These are phyloP conservation scores for Zymoseptoria passerinii DNA, from an alignment of 2,329 filamentous ascomycete species.

Conservation along the genomic window DNA sequence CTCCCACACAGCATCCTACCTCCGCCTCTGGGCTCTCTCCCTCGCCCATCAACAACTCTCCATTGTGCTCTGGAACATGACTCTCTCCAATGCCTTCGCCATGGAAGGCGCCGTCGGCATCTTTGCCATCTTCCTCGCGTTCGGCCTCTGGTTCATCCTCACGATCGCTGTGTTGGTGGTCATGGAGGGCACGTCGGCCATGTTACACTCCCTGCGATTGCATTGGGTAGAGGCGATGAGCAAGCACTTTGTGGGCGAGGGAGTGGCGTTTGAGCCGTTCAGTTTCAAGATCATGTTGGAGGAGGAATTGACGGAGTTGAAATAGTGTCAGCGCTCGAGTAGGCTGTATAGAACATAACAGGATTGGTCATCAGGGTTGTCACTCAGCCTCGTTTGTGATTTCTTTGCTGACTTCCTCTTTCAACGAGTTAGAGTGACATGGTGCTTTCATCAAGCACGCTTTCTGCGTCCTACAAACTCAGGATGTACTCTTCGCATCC, in stretches of 20 bases:
- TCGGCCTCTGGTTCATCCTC: slow-evolving; percentile 84
- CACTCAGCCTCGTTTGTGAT: too few species aligned
- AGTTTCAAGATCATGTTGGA: slow-evolving; percentile 78
- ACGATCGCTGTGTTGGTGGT: slow-evolving; percentile 73
- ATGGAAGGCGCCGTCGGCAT: slow-evolving; percentile 56
- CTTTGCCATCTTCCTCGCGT: slow-evolving; percentile 71
- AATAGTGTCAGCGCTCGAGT: slow-evolving; percentile 15
- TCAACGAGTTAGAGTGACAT: too few species aligned
- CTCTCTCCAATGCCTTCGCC: slow-evolving; percentile 66
- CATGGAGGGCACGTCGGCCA: slow-evolving; percentile 94
- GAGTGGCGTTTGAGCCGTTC: slow-evolving; percentile 74
- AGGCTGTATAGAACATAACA: neutral
- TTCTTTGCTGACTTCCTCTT: neutral
- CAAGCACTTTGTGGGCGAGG: slow-evolving; percentile 90
- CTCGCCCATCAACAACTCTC: slow-evolving; percentile 97
- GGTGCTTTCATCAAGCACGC: neutral
- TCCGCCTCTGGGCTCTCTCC: slow-evolving; percentile 95
- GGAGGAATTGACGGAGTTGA: slow-evolving; percentile 52
- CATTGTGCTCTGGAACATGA: slow-evolving; percentile 95
- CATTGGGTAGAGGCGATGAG: slow-evolving; percentile 98
- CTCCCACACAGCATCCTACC: slow-evolving; percentile 95
- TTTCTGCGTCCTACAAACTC: neutral
- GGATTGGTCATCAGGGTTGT: neutral
- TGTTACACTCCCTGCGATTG: slow-evolving; percentile 84
- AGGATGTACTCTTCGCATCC: neutral